Percentiles rank a stretch among this genome's conserved stretches.
phyloP scores from a whole-genome alignment of 208 protist species.

The Leishmania guyanensis region DNA sequence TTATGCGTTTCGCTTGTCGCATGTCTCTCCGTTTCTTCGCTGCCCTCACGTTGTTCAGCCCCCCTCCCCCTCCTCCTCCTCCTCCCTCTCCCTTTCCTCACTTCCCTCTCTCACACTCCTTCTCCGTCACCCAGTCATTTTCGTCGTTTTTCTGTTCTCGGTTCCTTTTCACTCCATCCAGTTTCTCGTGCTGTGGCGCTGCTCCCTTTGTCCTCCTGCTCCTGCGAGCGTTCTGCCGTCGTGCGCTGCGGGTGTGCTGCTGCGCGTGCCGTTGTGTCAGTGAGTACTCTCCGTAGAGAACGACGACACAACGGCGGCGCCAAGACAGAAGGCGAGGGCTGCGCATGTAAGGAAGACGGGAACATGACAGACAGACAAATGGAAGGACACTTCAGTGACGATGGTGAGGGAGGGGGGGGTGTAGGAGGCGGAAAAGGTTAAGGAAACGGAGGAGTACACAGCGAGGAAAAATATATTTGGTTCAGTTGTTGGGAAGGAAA shows the following conservation, averaged over 20 bases:
- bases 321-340: not conserved
- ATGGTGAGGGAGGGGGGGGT: not conserved
- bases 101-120: not conserved
- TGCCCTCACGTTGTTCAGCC: not conserved
- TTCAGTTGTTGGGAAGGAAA: not conserved
- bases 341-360: not conserved
- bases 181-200: not conserved
- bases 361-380: not conserved
- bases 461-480: not conserved
- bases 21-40: not conserved
- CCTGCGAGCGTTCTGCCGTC: not conserved
- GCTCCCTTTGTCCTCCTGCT: not conserved
- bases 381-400: not conserved
- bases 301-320: not conserved
- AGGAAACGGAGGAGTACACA: not conserved
- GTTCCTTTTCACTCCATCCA: not conserved
- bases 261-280: not conserved
- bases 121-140: not conserved
- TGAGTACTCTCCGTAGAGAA: not conserved
- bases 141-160: not conserved
- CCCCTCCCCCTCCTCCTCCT: not conserved
- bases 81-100: not conserved
- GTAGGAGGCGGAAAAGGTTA: not conserved
- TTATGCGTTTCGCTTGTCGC: not conserved
- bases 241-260: not conserved